A percentile compares a stretch with the other conserved stretches of the same genome.
phyloP scores from a whole-genome alignment of 257 asterid genomes.

The Nemophila menziesii region DNA sequence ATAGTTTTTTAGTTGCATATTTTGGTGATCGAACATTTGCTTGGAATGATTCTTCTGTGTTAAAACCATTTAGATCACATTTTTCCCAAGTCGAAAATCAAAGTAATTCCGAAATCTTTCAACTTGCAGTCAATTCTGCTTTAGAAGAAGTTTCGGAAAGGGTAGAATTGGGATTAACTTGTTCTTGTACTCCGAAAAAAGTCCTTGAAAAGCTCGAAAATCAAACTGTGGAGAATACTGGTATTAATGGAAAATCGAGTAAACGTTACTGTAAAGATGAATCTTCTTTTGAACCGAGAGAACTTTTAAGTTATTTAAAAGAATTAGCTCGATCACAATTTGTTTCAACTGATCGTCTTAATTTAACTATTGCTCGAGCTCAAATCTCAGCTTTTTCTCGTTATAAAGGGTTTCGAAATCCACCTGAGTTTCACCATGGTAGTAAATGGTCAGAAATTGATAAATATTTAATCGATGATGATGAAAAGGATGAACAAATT shows the following conservation, averaged over 20 bases:
- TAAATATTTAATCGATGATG: conserved; percentile 4
- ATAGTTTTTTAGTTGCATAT: conserved; percentile 78
- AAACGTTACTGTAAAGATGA: conserved; percentile 57
- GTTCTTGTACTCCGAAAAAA: conserved; percentile 57
- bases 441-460: conserved; percentile 43
- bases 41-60: conserved; percentile 73
- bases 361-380: conserved; percentile 52
- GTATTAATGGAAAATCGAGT: conserved; percentile 73
- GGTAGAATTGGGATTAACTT: conserved; percentile 64
- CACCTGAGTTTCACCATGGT: conserved; percentile 28
- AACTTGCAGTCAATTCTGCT: conserved; percentile 59
- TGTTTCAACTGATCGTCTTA: conserved; percentile 43
- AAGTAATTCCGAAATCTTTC: conserved; percentile 71
- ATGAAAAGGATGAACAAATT: conserved; percentile 1
- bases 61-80: conserved; percentile 63
- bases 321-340: conserved; percentile 49
- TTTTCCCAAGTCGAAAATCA: conserved; percentile 75
- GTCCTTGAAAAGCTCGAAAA: conserved; percentile 34
- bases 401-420: conserved; percentile 52
- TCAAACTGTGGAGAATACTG: conserved; percentile 70
- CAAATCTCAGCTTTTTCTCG: conserved; percentile 58
- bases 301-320: conserved; percentile 45
- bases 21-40: conserved; percentile 92
- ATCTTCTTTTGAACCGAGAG: conserved; percentile 58
- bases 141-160: conserved; percentile 80